Conservation (phyloP, 441 rosid genomes). For the Pelargonium australe region DNA sequence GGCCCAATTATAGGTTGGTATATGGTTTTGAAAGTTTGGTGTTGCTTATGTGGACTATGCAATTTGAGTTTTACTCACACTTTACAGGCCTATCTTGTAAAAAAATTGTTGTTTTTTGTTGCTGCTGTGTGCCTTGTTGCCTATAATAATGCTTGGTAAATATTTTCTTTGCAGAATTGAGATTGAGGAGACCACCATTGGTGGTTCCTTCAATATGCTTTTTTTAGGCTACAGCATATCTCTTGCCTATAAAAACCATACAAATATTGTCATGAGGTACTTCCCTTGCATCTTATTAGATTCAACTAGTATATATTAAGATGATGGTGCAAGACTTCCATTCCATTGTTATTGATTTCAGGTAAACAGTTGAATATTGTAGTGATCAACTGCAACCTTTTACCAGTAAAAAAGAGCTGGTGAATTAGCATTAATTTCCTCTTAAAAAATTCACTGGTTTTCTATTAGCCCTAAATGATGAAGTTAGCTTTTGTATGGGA, state of each 20-base stretch:
- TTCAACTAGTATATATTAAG: background rate
- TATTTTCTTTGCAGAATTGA: slow-evolving; percentile 51
- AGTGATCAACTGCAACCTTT: background rate
- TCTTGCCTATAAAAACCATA: slow-evolving; percentile 82
- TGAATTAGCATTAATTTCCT: background rate
- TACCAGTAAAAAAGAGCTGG: background rate
- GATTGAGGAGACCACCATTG: slow-evolving; percentile 72
- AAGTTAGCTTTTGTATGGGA: background rate
- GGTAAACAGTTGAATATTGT: background rate
- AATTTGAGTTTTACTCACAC: background rate
- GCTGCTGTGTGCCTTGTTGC: slow-evolving; percentile 7
- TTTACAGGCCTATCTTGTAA: background rate
- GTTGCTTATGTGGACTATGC: background rate
- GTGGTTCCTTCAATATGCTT: slow-evolving; percentile 89
- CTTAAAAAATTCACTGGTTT: background rate
- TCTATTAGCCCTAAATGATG: background rate
- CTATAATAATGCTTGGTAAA: background rate
- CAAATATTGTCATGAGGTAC: slow-evolving; percentile 83
- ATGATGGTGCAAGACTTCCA: slow-evolving; percentile 4
- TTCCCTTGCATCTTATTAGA: slow-evolving; percentile 7
- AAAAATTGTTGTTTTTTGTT: slow-evolving; percentile 1
- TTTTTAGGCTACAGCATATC: slow-evolving; percentile 83
- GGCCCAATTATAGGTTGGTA: slow-evolving; percentile 53
- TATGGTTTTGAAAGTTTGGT: slow-evolving; percentile 4
- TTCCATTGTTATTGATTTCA: background rate